Evolutionary conservation across 1,284 basidiomycete genomes (phyloP).

Genomic region (Fomitopsis palustris): DNA sequence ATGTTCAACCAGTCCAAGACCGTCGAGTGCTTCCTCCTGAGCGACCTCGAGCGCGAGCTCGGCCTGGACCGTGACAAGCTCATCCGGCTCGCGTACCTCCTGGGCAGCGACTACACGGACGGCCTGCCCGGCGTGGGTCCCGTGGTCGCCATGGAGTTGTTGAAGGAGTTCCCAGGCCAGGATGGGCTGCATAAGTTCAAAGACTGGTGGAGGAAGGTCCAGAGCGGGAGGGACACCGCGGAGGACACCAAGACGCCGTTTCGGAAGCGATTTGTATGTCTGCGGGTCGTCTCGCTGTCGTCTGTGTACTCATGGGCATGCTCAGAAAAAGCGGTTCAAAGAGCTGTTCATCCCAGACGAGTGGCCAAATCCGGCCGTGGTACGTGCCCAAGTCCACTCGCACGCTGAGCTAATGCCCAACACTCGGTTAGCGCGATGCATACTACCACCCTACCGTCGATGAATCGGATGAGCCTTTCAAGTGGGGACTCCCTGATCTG

Average conservation of each 20-base stretch:
- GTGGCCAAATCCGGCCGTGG: slow-evolving; percentile 92
- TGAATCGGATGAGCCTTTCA: slow-evolving; percentile 90
- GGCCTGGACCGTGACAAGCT: slow-evolving; percentile 86
- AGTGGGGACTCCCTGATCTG: slow-evolving; percentile 95
- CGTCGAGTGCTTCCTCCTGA: slow-evolving; percentile 89
- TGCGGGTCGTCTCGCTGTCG: not conserved
- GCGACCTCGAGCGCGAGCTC: slow-evolving; percentile 87
- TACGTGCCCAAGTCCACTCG: slow-evolving; percentile 33
- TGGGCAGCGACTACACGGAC: slow-evolving; percentile 98
- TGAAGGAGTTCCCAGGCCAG: slow-evolving; percentile 86
- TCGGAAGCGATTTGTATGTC: slow-evolving; percentile 79
- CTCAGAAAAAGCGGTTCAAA: slow-evolving; percentile 87
- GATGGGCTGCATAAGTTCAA: slow-evolving; percentile 85
- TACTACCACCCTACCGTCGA: slow-evolving; percentile 93
- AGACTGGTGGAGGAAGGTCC: slow-evolving; percentile 96
- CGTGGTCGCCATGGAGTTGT: slow-evolving; percentile 93
- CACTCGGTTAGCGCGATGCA: slow-evolving; percentile 68
- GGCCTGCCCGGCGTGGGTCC: slow-evolving; percentile 94
- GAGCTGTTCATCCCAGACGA: slow-evolving; percentile 78
- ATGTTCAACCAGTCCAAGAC: slow-evolving; percentile 99
- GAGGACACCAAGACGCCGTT: slow-evolving; percentile 75
- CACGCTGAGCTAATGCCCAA: not conserved
- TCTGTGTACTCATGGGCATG: not conserved
- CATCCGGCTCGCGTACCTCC: slow-evolving; percentile 86
- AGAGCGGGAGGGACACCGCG: slow-evolving; percentile 79